These are phyloP conservation scores for Cucurbita maxima DNA, from an alignment of 306 rosid species.

Conservation along the genomic window DNA sequence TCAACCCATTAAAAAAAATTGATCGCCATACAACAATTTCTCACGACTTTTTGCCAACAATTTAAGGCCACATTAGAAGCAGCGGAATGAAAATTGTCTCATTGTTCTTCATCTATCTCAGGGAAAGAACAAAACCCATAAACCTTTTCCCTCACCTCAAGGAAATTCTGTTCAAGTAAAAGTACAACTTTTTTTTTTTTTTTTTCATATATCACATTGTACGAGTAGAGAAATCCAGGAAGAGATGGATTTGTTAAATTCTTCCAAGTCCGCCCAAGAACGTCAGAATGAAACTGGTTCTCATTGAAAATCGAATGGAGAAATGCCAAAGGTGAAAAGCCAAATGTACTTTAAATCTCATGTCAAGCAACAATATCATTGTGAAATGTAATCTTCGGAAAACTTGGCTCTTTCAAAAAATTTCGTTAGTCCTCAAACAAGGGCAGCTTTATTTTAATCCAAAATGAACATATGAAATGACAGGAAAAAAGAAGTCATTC, in stretches of 20 bases:
- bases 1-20: not conserved
- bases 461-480: not conserved
- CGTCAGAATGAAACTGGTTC: not conserved
- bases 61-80: not conserved
- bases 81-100: not conserved
- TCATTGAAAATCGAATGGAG: not conserved
- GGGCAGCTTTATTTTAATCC: conserved; percentile 10
- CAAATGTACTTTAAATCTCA: not conserved
- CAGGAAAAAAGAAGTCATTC: conserved; percentile 12
- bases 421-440: not conserved
- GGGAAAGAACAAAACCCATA: not conserved
- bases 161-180: not conserved
- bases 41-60: not conserved
- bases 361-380: not conserved
- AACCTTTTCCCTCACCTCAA: not conserved
- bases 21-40: not conserved
- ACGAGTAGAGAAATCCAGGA: not conserved
- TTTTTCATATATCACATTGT: not conserved
- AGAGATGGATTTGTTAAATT: not conserved
- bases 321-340: not conserved
- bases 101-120: not conserved
- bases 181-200: not conserved
- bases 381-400: not conserved
- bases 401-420: not conserved
- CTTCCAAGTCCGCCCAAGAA: not conserved